phyloP scores from a whole-genome alignment of 2,329 filamentous ascomycete species.

The Penicillium frequentans region DNA sequence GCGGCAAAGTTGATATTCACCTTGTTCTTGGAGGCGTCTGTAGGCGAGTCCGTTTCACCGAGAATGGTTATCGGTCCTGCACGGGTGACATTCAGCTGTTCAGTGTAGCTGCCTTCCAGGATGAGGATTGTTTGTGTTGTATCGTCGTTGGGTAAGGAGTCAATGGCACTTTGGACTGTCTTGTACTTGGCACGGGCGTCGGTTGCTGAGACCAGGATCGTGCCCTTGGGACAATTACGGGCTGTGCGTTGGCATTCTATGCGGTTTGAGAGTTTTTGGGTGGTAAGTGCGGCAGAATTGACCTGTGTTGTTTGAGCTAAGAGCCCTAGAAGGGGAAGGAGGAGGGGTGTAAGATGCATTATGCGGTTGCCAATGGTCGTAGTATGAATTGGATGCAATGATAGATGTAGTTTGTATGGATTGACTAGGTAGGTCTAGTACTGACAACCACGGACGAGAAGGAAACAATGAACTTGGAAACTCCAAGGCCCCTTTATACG shows the following conservation, averaged over 20 bases:
- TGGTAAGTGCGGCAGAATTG: slow-evolving; percentile 6
- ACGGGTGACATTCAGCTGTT: slow-evolving; percentile 67
- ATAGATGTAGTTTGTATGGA: not conserved
- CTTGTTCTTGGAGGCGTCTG: slow-evolving; percentile 48
- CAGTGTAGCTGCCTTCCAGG: slow-evolving; percentile 60
- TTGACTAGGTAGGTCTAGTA: not conserved
- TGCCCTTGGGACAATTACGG: slow-evolving; percentile 30
- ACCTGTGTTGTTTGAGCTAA: not conserved
- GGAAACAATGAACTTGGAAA: not conserved
- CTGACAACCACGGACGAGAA: not conserved
- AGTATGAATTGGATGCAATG: not conserved
- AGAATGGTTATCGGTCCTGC: slow-evolving; percentile 61
- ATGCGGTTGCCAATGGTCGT: not conserved
- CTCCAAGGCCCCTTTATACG: not conserved
- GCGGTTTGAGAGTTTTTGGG: not conserved
- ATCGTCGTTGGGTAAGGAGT: slow-evolving; percentile 48
- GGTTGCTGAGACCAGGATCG: slow-evolving; percentile 28
- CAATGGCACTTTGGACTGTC: slow-evolving; percentile 51
- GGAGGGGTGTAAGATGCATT: slow-evolving; percentile 1
- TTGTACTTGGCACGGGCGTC: slow-evolving; percentile 26
- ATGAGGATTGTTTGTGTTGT: slow-evolving; percentile 58
- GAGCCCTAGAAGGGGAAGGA: not conserved
- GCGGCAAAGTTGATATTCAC: slow-evolving; percentile 61
- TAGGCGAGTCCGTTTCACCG: slow-evolving; percentile 54
- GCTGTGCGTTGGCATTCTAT: not conserved